Evolutionary conservation across 2,329 filamentous ascomycete species (phyloP), one percentile per base, ranked within the genome.

Genomic region (Talaromyces atroroseus): DNA sequence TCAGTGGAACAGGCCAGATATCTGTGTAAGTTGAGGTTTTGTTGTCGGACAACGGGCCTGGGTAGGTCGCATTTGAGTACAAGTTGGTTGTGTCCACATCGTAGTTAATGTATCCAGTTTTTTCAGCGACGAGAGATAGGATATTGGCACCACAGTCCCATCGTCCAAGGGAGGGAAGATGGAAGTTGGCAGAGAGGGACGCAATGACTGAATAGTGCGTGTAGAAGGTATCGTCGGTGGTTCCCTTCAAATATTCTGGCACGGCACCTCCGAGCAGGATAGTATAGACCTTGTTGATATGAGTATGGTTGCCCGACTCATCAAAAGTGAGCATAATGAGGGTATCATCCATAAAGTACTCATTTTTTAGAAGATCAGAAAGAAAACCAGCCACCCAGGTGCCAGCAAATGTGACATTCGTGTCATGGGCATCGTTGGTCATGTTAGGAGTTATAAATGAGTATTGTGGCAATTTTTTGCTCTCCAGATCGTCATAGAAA

Each of bases 321-420:
- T 94, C 90, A 65, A 90, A 94, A 7, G 85, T 92, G 58, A 94
- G 71, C 5, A 92, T 76, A 7, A 94, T 80, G 1, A 94, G 79
- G 0, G 88, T 92, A 66, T 88, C 83, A 48, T 88, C 75, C 82
- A 86, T 88, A 71, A 94, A 92, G 63, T 86, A 81, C 49, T 76
- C 71, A 74, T 94, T 81, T 34, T 79, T 68, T 5, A 94, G 77
- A 6, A 94, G 82, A 0, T 88, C 87, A 54, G 82, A 79, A 1
- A 94, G 72, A 74, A 91, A 92, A 49, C 67, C 74, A 40, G 82
- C 80, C 11, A 83, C 81, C 87, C 87, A 94, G 11, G 73, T 65
- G 3, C 87, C 88, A 2, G 88, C 87, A 29, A 82, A 79, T 10
- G 82, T 87, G 53, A 92, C 80, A 46, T 81, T 82, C n/a, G 82